These are phyloP conservation scores for Chlamydomonas sp. DNA, from an alignment of 139 green algal species.

Conservation along the genomic window DNA sequence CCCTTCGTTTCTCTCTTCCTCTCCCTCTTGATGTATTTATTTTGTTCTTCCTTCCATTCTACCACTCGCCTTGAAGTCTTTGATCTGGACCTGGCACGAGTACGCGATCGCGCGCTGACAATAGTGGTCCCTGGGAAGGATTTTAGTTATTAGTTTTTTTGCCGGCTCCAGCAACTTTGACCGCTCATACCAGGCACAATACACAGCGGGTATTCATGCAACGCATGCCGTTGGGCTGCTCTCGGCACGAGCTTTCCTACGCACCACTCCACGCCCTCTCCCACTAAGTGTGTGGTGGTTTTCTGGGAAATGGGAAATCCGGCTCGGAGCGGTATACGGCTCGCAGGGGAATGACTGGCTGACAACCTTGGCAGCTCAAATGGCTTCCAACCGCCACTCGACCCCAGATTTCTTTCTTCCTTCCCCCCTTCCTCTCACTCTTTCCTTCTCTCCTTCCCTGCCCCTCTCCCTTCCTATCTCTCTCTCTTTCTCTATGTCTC, in stretches of 20 bases:
- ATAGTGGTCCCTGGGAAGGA: no score
- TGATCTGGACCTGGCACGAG: constrained; percentile 9
- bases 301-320: no score
- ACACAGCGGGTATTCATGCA: no score
- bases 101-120: no score
- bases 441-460: neutral
- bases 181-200: no score
- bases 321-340: no score
- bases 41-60: neutral
- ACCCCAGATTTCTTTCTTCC: neutral
- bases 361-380: no score
- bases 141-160: no score
- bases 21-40: neutral
- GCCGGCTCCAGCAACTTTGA: no score
- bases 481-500: neutral
- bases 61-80: constrained; percentile 4
- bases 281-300: neutral
- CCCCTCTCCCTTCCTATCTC: no score
- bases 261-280: neutral
- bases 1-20: neutral
- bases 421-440: neutral
- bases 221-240: neutral
- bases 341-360: no score
- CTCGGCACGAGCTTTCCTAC: neutral
- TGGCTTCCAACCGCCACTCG: neutral